Percentiles rank a stretch among this genome's conserved stretches.
These are phyloP conservation scores for Colletotrichum lindemuthianum DNA, from an alignment of 2,329 filamentous ascomycete species.

Conservation along the genomic window DNA sequence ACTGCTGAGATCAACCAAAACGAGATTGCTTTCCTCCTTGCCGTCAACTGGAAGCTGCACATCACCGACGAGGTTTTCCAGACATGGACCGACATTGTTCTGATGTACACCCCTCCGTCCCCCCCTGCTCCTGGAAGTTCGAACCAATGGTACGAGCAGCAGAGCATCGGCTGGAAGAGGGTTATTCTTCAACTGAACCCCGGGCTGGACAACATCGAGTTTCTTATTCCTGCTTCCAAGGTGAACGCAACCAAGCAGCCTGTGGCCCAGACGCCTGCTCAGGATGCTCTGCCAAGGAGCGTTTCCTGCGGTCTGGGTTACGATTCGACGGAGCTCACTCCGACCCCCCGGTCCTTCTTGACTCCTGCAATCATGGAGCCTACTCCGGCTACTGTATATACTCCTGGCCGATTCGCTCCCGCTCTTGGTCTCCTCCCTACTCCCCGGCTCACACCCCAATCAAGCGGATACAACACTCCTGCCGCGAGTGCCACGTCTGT, in stretches of 20 bases:
- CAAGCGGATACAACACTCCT: constrained; percentile 67
- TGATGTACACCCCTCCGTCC: constrained; percentile 80
- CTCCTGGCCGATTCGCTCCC: constrained; percentile 59
- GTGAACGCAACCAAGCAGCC: constrained; percentile 47
- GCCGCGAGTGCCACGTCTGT: constrained; percentile 65
- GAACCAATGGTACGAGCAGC: constrained; percentile 54
- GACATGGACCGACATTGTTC: constrained; percentile 91
- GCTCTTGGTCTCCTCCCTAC: constrained; percentile 67
- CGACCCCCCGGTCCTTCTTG: constrained; percentile 52
- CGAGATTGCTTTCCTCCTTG: constrained; percentile 89
- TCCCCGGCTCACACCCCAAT: constrained; percentile 67
- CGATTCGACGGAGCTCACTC: constrained; percentile 52
- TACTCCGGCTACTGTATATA: constrained; percentile 52
- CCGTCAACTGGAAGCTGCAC: constrained; percentile 94
- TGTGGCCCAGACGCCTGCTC: constrained; percentile 53
- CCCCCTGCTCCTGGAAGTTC: constrained; percentile 63
- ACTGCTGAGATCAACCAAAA: constrained; percentile 96
- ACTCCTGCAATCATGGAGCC: constrained; percentile 63
- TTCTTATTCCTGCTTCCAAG: constrained; percentile 53
- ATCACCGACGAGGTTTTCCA: constrained; percentile 90
- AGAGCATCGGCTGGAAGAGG: constrained; percentile 66
- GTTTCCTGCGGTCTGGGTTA: constrained; percentile 41
- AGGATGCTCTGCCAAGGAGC: constrained; percentile 45
- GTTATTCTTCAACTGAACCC: constrained; percentile 67
- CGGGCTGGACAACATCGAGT: constrained; percentile 67